Evolutionary conservation across 2,329 filamentous ascomycete genomes (phyloP), one percentile per base, ranked within the genome.

Genomic region (Drechslera avenae): DNA sequence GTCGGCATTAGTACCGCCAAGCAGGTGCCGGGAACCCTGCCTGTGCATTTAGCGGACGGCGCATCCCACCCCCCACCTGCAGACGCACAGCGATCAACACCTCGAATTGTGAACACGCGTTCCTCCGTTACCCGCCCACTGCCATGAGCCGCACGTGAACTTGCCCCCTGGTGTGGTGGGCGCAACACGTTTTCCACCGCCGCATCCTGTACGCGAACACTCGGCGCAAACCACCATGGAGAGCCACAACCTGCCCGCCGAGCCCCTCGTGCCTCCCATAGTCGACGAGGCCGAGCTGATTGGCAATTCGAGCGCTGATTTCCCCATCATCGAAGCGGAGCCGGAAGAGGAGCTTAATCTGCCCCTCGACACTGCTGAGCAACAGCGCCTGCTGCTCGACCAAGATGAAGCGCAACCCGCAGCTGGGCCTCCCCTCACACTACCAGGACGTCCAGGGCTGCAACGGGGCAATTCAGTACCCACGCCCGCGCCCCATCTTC

Each of bases 401-500:
- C 63, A 67, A 21, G 46, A 33, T 45, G 40, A 57, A 16, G 19
- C 32, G 26, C 53, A 48, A 16, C 37, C 56, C 34, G 57, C 58
- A 14, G 55, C 62, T 39, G 65, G 57, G 17, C 51, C 62, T 41
- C 56, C 57, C 26, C 52, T 61, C 16, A 59, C 70, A 1, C 50
- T 70, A 9, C 66, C 68, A 26, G 45, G 58, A 14, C 73, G 77
- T 26, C 78, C 76, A 10, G 61, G 64, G 5, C 62, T 79, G 36
- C 68, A 65, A 52, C 71, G 77, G 55, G 75, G 75, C 23, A 66
- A 60, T 40, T 78, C 75, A 8, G 68, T 66, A 0, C 72, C 72
- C 13, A 72, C 72, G 28, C 68, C 67, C 6, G 69, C 71, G 14
- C 76, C 78, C 19, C 69, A 75, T 28, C 75, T 76, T 5, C 76